Evolutionary conservation across 495 filamentous ascomycete species (phyloP).

Genomic region (Xanthoparmelia taractica): DNA sequence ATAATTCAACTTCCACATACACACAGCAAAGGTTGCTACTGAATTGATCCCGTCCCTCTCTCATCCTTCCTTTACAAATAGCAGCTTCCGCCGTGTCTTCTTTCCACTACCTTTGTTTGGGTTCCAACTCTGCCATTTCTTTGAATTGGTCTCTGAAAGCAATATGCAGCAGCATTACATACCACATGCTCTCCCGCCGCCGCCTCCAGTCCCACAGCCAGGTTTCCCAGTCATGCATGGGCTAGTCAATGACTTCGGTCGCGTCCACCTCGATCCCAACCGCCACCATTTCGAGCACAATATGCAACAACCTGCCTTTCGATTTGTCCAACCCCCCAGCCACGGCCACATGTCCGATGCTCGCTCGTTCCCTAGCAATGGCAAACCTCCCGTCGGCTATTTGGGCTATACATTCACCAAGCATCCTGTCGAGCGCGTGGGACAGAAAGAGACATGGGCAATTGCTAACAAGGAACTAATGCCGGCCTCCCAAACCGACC

Average conservation of each 20-base stretch:
- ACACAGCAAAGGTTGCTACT: neutral
- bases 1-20: neutral
- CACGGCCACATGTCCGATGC: neutral
- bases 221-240: neutral
- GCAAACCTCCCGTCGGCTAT: conserved; percentile 2
- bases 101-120: neutral
- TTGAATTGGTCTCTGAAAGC: neutral
- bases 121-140: neutral
- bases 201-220: neutral
- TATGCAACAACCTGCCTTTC: conserved; percentile 2
- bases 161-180: neutral
- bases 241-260: neutral
- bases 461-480: conserved; percentile 12
- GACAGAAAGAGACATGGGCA: conserved; percentile 12
- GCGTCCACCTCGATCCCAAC: neutral
- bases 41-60: neutral
- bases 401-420: conserved; percentile 9
- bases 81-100: neutral
- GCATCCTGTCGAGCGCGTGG: neutral
- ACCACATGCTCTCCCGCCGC: neutral
- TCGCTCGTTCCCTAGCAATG: conserved; percentile 2
- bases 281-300: conserved; percentile 4
- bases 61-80: neutral
- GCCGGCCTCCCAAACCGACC: conserved; percentile 16
- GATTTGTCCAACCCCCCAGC: neutral